Evolutionary conservation across 768 basidiomycete species (phyloP).

Genomic region (Filobasidium wieringae): DNA sequence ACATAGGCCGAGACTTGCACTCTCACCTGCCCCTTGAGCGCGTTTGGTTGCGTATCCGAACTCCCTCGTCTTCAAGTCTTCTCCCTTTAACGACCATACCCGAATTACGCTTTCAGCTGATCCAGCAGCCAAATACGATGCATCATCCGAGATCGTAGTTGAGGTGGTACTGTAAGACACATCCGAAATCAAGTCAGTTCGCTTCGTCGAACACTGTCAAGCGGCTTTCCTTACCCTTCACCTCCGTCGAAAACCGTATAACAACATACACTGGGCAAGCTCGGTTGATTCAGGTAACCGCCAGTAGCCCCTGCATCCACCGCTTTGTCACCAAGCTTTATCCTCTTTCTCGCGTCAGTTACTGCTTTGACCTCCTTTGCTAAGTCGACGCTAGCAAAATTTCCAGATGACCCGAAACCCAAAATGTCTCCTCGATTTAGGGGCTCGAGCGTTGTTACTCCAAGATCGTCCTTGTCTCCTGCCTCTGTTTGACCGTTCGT

Average conservation of each 20-base stretch:
- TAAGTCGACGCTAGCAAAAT: slow-evolving; percentile 75
- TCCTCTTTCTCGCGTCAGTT: slow-evolving; percentile 80
- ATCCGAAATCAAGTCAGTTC: slow-evolving; percentile 1
- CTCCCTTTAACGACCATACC: slow-evolving; percentile 87
- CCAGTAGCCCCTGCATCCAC: slow-evolving; percentile 50
- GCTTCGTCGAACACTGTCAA: neutral
- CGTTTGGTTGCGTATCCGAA: neutral
- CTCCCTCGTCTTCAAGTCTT: slow-evolving; percentile 49
- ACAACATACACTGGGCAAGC: slow-evolving; percentile 82
- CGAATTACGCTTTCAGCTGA: slow-evolving; percentile 92
- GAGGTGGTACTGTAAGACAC: slow-evolving; percentile 56
- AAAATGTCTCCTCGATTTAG: slow-evolving; percentile 39
- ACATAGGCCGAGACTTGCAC: neutral
- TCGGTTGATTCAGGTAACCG: slow-evolving; percentile 45
- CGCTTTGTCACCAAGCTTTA: slow-evolving; percentile 57
- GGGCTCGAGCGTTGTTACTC: neutral
- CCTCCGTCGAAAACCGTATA: slow-evolving; percentile 89
- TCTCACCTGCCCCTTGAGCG: neutral
- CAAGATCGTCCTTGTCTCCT: slow-evolving; percentile 1
- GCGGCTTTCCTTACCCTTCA: slow-evolving; percentile 60
- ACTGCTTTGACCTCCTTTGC: slow-evolving; percentile 81
- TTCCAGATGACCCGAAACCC: slow-evolving; percentile 51
- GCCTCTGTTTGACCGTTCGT: neutral
- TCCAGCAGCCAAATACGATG: slow-evolving; percentile 82
- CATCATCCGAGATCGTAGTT: slow-evolving; percentile 78